Evolutionary conservation across 2,329 filamentous ascomycete species (phyloP).

Genomic region (Nemania abortiva): DNA sequence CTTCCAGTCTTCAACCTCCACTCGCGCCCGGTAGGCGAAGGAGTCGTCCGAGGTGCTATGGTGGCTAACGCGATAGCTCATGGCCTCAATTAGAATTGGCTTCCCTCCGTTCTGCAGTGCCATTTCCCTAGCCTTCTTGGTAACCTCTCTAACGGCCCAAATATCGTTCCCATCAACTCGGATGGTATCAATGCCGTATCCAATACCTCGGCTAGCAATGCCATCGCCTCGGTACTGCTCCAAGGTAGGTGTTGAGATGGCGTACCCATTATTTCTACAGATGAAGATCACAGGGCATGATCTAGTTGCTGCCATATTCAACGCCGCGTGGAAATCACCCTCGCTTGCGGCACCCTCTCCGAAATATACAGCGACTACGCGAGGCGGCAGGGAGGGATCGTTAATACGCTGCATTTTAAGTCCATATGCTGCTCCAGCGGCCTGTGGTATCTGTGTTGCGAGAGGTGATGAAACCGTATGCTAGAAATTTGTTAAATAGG

Average conservation of each 20-base stretch:
- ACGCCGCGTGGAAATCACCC: constrained; percentile 89
- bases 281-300: constrained; percentile 91
- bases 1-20: constrained; percentile 98
- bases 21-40: constrained; percentile 91
- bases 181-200: constrained; percentile 94
- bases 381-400: constrained; percentile 74
- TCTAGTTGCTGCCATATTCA: constrained; percentile 91
- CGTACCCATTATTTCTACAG: constrained; percentile 93
- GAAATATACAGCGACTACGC: constrained; percentile 86
- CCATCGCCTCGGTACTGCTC: constrained; percentile 94
- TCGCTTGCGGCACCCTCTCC: constrained; percentile 92
- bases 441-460: constrained; percentile 90
- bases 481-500: constrained; percentile 55
- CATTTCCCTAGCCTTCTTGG: constrained; percentile 79
- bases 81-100: constrained; percentile 90
- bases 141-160: constrained; percentile 86
- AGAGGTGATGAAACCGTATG: constrained; percentile 89
- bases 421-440: constrained; percentile 87
- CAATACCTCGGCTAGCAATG: constrained; percentile 86
- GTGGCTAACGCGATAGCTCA: constrained; percentile 98
- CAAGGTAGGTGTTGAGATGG: constrained; percentile 88
- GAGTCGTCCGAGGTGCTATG: constrained; percentile 98
- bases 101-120: constrained; percentile 84
- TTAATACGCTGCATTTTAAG: constrained; percentile 83
- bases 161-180: constrained; percentile 95